Base-by-base conservation (phyloP, 805 yeast species). In the Yamadazyma laniorum region DNA sequence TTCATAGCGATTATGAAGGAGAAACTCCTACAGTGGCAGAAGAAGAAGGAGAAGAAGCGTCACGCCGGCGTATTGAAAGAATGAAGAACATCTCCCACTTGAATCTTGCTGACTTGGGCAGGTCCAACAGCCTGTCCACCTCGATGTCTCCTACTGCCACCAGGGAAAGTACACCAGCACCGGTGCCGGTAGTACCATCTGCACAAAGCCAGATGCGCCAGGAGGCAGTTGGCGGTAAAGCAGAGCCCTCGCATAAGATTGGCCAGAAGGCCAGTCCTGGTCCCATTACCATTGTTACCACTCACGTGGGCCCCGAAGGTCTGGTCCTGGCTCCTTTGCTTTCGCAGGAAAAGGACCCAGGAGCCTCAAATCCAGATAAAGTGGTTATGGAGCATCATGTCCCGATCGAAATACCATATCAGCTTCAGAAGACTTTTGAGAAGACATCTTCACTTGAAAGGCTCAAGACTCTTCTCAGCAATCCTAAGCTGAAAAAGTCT, bases 401-500 rank as follows among this genome's bases (percentile, higher is more conserved):
- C 6, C 18, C 25, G 14, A 22, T 28, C 19, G 64, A 65, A 40
- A 60, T 63, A 0, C 70, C 70, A 1, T 43, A 46, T 9, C 63
- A 62, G 5, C 42, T 65, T 22, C 64, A 64, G 44, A 50, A 56
- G 42, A 59, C 63, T 32, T 63, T 66, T 38, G 66, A 63, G 33
- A 67, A 66, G 37, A 63, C 70, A 1, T 71, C 72, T 1, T 62
- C 69, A 1, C 49, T 67, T 23, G 74, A 68, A 42, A 60, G 65
- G 25, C 45, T 68, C 37, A 65, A 64, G 40, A 54, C 47, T 22
- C 47, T 68, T 22, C 45, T 68, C 28, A 51, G 61, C 25, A 63
- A 65, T 42, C 70, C 72, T 12, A 53, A 58, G 30, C 61, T 65
- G 25, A 64, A 84, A 30, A 68, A 87, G 43, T 85, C 90, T 0